phyloP scores from a whole-genome alignment of 1,284 basidiomycete genomes.

The Trichosporon asahii region DNA sequence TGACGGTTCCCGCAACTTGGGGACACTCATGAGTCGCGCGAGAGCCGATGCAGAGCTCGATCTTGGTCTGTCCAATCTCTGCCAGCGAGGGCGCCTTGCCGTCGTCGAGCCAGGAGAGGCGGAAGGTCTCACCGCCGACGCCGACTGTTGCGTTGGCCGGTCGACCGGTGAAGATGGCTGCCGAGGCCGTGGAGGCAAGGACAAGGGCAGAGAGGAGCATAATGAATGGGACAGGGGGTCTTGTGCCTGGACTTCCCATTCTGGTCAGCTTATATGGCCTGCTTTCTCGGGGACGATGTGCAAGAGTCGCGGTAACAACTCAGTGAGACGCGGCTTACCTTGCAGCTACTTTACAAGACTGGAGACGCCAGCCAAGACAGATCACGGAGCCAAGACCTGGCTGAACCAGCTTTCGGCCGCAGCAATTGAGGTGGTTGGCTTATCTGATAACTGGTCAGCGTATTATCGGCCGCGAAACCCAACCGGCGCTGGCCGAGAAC shows the following conservation, averaged over 20 bases:
- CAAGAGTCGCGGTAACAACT: too few species aligned
- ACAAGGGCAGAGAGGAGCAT: conserved; percentile 48
- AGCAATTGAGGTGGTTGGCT: neutral
- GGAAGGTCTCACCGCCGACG: conserved; percentile 60
- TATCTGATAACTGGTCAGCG: neutral
- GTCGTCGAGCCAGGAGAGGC: conserved; percentile 66
- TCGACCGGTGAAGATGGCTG: conserved; percentile 44
- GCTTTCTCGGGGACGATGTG: too few species aligned
- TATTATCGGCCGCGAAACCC: neutral
- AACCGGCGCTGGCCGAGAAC: neutral
- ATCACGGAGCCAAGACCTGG: neutral
- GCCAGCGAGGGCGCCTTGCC: conserved; percentile 58
- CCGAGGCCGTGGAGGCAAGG: conserved; percentile 35
- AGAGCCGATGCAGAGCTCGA: conserved; percentile 63
- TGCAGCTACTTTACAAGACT: too few species aligned
- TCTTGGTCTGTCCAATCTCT: conserved; percentile 60
- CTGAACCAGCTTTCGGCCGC: neutral
- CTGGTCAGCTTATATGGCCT: neutral
- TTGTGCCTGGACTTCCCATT: neutral
- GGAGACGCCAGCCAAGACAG: neutral
- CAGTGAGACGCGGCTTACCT: too few species aligned
- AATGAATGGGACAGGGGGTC: too few species aligned
- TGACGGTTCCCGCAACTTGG: conserved; percentile 61
- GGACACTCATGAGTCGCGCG: conserved; percentile 57
- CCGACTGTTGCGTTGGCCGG: conserved; percentile 57